Base-by-base conservation (phyloP, 2,329 filamentous ascomycete genomes). In the Zymoseptoria passerinii region DNA sequence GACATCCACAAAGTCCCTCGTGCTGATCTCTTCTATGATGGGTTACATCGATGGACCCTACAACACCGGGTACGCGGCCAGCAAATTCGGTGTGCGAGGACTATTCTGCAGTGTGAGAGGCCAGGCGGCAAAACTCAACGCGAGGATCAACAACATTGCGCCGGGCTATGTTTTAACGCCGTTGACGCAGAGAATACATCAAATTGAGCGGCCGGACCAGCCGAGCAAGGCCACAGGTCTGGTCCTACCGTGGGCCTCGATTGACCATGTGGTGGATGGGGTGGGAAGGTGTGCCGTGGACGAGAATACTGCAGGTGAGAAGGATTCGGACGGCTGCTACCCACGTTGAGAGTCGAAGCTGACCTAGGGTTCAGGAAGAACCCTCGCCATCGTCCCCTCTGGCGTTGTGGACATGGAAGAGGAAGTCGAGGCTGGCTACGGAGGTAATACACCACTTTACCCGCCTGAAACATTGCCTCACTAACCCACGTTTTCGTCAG, bases 81-180 rank as follows among this genome's bases (percentile, higher is more conserved):
- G 55, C 28, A 61, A 60, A 48, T 60, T 58, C 54, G 61, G 35
- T 20, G 55, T 62, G 16, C 55, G 58, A 20, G 61, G 61, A n/a
- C 18, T 62, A 16, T 60, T 62, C 55, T 35, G 58, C 20, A 62
- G 58, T 4, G 53, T 60, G 9, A 55, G 61, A 8, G 27, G 55
- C 1, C 28, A 40, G n/a, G 54, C 35, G 10, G 49, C 55, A 27
- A 55, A 59, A 51, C 19, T 61, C 23, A 57, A 59, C 48, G 53
- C 57, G 20, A 53, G 61, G 8, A 55, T 61, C 51, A 63, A 61
- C 48, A 57, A 59, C 40, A 57, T 61, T 19, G 61, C 58, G n/a
- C 61, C 61, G n/a, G 52, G 54, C 9, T 63, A 63, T 44, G 56
- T 63, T 10, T 28, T 58, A n/a, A 61, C 59, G 48, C 59, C 59